Evolutionary conservation across 2,329 filamentous ascomycete genomes (phyloP).

Genomic region (Cordyceps cateniannulata): DNA sequence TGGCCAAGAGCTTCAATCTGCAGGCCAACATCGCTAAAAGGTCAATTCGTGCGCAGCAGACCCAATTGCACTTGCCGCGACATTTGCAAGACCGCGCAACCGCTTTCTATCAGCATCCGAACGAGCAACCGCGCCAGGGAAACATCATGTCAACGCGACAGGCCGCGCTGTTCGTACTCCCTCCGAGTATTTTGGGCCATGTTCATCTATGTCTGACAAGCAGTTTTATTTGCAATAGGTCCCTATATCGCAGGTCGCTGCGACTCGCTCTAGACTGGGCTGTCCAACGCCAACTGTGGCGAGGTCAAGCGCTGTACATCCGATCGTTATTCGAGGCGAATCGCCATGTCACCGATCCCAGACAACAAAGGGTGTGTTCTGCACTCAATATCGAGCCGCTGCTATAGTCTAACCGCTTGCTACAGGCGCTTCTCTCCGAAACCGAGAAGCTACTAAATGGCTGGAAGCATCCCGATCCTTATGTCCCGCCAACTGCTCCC

Average conservation of each 20-base stretch:
- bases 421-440: constrained; percentile 73
- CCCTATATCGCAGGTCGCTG: constrained; percentile 84
- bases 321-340: constrained; percentile 94
- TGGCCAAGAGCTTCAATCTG: neutral
- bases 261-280: constrained; percentile 95
- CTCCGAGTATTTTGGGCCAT: constrained; percentile 2
- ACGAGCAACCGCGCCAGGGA: neutral
- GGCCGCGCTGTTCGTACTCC: constrained; percentile 41
- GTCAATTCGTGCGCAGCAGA: neutral
- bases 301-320: constrained; percentile 93
- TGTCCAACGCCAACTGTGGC: constrained; percentile 87
- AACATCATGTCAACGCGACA: constrained; percentile 38
- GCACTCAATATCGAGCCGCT: neutral
- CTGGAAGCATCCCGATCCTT: constrained; percentile 98
- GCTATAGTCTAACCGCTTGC: neutral
- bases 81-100: neutral
- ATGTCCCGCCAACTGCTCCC: constrained; percentile 80
- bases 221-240: constrained; percentile 34
- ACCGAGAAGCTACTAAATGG: constrained; percentile 81
- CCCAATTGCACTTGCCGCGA: neutral
- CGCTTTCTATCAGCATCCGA: neutral
- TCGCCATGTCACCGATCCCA: constrained; percentile 72
- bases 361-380: constrained; percentile 69
- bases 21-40: neutral
- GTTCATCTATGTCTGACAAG: neutral